Evolutionary conservation across 2,329 filamentous ascomycete genomes (phyloP).

Genomic region (Cytospora leucostoma): DNA sequence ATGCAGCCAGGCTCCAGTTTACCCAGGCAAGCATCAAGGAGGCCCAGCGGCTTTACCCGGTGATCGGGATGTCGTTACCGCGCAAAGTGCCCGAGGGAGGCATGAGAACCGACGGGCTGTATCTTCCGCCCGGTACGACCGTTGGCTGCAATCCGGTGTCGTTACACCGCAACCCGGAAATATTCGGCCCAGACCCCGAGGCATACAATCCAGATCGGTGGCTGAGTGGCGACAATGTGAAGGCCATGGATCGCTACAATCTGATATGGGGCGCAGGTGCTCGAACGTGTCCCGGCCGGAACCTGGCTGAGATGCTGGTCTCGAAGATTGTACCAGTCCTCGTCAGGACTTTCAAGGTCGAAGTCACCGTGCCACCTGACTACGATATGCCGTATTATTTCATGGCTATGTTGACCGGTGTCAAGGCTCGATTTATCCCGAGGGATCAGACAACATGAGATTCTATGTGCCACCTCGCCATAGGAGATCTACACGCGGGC

Average conservation of each 20-base stretch:
- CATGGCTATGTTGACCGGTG: slow-evolving; percentile 53
- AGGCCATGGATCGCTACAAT: slow-evolving; percentile 50
- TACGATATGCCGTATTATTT: slow-evolving; percentile 50
- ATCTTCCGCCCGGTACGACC: slow-evolving; percentile 47
- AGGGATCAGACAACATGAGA: neutral
- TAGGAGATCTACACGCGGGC: neutral
- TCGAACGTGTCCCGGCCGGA: slow-evolving; percentile 52
- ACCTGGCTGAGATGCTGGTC: slow-evolving; percentile 53
- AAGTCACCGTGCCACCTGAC: slow-evolving; percentile 42
- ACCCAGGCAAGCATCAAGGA: slow-evolving; percentile 53
- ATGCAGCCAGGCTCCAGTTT: slow-evolving; percentile 35
- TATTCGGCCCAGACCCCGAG: slow-evolving; percentile 51
- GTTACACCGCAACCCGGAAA: slow-evolving; percentile 50
- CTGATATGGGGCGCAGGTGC: slow-evolving; percentile 55
- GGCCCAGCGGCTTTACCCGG: slow-evolving; percentile 52
- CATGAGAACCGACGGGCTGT: slow-evolving; percentile 41
- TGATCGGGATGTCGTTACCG: slow-evolving; percentile 53
- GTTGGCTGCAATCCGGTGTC: slow-evolving; percentile 54
- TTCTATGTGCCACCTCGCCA: neutral
- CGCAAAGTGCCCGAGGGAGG: slow-evolving; percentile 45
- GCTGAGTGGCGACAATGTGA: slow-evolving; percentile 38
- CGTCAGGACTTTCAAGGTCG: slow-evolving; percentile 47
- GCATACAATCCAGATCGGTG: slow-evolving; percentile 51
- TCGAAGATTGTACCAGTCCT: slow-evolving; percentile 46
- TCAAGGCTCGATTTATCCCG: slow-evolving; percentile 43